These are phyloP conservation scores for Phytopythium mirpurense DNA, from an alignment of 352 stramenopile species.

Conservation along the genomic window DNA sequence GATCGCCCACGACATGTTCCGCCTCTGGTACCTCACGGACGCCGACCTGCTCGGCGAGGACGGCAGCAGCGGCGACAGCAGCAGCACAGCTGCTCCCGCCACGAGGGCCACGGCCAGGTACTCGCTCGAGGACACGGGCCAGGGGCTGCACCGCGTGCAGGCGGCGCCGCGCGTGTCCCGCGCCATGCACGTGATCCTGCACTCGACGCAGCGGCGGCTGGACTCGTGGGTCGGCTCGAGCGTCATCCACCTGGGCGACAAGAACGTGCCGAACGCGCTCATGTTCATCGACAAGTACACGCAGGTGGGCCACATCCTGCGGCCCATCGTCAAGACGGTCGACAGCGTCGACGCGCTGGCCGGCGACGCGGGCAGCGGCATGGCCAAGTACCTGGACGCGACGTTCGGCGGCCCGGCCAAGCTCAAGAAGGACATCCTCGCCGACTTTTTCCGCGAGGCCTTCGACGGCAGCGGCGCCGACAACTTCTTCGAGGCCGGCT, in stretches of 20 bases:
- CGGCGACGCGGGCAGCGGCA: conserved; percentile 32
- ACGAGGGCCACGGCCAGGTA: conserved; percentile 49
- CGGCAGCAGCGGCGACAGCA: conserved; percentile 7
- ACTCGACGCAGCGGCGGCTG: conserved; percentile 67
- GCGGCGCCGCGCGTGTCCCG: conserved; percentile 89
- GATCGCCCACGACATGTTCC: conserved; percentile 96
- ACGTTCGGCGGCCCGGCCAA: conserved; percentile 85
- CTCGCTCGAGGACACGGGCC: conserved; percentile 91
- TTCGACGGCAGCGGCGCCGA: conserved; percentile 95
- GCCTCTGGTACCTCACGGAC: conserved; percentile 93
- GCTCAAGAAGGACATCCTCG: conserved; percentile 89
- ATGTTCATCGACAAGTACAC: conserved; percentile 99
- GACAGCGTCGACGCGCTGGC: conserved; percentile 63
- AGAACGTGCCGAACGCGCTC: conserved; percentile 97
- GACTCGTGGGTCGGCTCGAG: conserved; percentile 91
- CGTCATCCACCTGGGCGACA: conserved; percentile 96
- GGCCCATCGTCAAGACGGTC: conserved; percentile 85
- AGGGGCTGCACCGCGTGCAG: conserved; percentile 94
- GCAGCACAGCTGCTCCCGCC: too few relatives aligned
- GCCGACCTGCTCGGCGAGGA: conserved; percentile 88
- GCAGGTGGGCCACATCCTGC: conserved; percentile 86
- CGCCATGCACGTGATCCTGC: conserved; percentile 93
- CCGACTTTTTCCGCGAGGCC: conserved; percentile 95
- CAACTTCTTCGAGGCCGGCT: conserved; percentile 95
- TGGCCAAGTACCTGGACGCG: conserved; percentile 56